phyloP scores from a whole-genome alignment of 1,139 yeast species.

The Williopsis jadinii region DNA sequence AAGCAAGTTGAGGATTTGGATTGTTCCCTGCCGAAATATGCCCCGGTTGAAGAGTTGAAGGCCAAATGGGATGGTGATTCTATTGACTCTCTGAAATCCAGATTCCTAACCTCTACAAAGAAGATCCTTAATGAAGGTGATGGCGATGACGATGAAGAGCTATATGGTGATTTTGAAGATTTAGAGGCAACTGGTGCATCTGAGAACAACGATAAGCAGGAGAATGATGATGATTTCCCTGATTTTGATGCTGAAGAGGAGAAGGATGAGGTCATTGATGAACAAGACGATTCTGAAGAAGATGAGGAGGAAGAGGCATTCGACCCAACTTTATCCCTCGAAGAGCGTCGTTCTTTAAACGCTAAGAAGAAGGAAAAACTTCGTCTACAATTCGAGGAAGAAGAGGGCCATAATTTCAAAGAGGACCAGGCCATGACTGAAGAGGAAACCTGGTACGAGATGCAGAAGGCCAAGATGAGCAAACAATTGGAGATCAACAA shows the following conservation, averaged over 20 bases:
- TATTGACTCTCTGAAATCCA: conserved; percentile 40
- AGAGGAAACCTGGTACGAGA: conserved; percentile 93
- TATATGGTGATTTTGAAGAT: conserved; percentile 77
- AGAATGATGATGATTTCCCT: conserved; percentile 37
- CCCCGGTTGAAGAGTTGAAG: conserved; percentile 43
- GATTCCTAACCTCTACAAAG: conserved; percentile 68
- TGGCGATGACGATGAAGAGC: conserved; percentile 43
- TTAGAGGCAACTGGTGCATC: conserved; percentile 41
- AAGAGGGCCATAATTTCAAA: conserved; percentile 71
- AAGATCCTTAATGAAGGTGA: conserved; percentile 31
- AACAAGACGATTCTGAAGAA: conserved; percentile 31
- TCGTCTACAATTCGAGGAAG: conserved; percentile 85
- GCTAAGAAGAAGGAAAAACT: conserved; percentile 87
- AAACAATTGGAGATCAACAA: conserved; percentile 93
- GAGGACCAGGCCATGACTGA: conserved; percentile 69
- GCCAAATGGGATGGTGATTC: conserved; percentile 49
- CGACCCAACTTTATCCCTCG: conserved; percentile 38
- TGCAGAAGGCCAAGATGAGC: conserved; percentile 94
- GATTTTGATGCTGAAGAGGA: conserved; percentile 52
- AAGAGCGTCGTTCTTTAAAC: conserved; percentile 68
- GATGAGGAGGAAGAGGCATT: conserved; percentile 27
- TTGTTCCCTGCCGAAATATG: conserved; percentile 30
- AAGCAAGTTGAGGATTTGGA: conserved; percentile 25
- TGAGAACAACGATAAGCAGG: conserved; percentile 29
- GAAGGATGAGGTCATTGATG: conserved; percentile 33